These are phyloP conservation scores for Cladophialophora immunda DNA, from an alignment of 2,329 filamentous ascomycete genomes.

Conservation along the genomic window DNA sequence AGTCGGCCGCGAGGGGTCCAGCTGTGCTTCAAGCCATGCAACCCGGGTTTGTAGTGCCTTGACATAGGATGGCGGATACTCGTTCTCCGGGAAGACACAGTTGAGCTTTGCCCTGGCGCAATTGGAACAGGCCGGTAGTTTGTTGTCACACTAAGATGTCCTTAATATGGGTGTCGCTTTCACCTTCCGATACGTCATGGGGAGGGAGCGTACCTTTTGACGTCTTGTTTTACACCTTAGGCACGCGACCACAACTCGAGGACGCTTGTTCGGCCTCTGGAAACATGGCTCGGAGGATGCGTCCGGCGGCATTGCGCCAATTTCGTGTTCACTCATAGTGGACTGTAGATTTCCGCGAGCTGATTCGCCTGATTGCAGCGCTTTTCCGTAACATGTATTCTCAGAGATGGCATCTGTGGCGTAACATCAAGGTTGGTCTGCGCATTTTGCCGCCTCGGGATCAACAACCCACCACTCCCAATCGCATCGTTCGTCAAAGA, in stretches of 20 bases:
- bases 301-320: not conserved
- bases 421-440: not conserved
- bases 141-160: constrained; percentile 23
- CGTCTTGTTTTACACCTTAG: constrained; percentile 26
- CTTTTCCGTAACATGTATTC: not conserved
- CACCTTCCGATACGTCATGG: not conserved
- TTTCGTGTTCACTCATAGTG: constrained; percentile 1
- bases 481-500: not conserved
- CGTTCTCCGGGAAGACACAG: constrained; percentile 24
- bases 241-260: constrained; percentile 25
- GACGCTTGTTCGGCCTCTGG: constrained; percentile 25
- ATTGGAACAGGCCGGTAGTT: constrained; percentile 27
- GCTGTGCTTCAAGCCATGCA: constrained; percentile 21
- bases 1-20: constrained; percentile 2
- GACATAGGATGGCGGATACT: constrained; percentile 28
- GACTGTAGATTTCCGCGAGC: not conserved
- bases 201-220: constrained; percentile 22
- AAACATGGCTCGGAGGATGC: constrained; percentile 5
- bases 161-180: not conserved
- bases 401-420: constrained; percentile 3
- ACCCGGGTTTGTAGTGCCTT: constrained; percentile 23
- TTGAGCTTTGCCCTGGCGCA: constrained; percentile 21
- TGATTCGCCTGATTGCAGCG: not conserved
- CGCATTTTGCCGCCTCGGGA: not conserved
- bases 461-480: not conserved